Percentiles rank a stretch among this genome's conserved stretches.
These are phyloP conservation scores for Sporisorium iseilematis-ciliati DNA, from an alignment of 1,284 basidiomycete genomes.

Conservation along the genomic window DNA sequence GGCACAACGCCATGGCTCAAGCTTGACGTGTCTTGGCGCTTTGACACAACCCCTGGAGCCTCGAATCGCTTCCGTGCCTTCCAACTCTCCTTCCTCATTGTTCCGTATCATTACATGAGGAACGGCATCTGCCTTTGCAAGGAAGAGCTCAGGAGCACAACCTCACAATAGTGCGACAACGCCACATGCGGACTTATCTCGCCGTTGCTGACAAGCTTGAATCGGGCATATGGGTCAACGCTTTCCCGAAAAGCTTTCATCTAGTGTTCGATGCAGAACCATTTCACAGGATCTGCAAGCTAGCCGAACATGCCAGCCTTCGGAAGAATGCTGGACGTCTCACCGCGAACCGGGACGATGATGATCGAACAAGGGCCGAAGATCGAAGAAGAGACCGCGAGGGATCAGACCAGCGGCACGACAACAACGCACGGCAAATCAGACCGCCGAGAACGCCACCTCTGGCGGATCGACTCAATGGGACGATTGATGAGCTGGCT, in stretches of 20 bases:
- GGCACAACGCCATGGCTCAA: slow-evolving; percentile 2
- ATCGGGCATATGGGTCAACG: background rate
- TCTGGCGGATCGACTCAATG: background rate
- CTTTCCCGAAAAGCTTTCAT: background rate
- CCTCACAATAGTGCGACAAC: background rate
- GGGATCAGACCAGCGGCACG: background rate
- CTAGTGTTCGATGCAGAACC: background rate
- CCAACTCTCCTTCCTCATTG: slow-evolving; percentile 8
- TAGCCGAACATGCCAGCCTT: background rate
- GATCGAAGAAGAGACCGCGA: background rate
- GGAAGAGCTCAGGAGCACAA: background rate
- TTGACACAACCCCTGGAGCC: too few species aligned
- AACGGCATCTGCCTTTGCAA: slow-evolving; percentile 8
- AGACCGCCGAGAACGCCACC: background rate
- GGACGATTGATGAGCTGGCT: background rate
- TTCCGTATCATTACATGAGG: slow-evolving; percentile 7
- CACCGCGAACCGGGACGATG: background rate
- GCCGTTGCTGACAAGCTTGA: background rate
- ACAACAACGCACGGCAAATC: background rate
- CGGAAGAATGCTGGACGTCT: background rate
- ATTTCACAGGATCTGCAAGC: slow-evolving; percentile 4
- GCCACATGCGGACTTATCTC: background rate
- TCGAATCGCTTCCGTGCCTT: background rate
- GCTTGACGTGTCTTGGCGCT: background rate
- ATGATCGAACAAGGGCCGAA: background rate